Base-by-base conservation (phyloP, 192 early-diverging fungal genomes). In the Tieghemiomyces parasiticus region DNA sequence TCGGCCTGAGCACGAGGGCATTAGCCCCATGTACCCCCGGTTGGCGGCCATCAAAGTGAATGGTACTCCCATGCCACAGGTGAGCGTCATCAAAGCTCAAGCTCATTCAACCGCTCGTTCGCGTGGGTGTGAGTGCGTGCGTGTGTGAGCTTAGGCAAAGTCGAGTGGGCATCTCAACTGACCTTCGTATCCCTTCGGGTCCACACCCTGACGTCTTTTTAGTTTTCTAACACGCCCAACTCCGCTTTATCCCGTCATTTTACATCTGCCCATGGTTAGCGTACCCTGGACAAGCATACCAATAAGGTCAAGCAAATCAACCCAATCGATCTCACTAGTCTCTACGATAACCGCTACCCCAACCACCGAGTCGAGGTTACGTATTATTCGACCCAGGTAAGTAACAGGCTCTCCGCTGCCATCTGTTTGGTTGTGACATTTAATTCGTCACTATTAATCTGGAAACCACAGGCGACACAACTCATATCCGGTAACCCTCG, bases 321-420 rank as follows among this genome's bases (percentile, higher is more conserved):
- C 20, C 79, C 81, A 1, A 68, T 75, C 16, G 76, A 83, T 58
- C 66, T 83, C 20, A 79, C 81, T 2, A 32, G 44, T 22, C 62
- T 76, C 25, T 65, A 63, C 45, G 42, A 63, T 33, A 16, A 67
- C 24, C 56, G 66, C 8, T 1, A 48, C 50, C 9, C 62, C 46
- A 45, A 54, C 65, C 75, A 81, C 64, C 69, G 64, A 16, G 46
- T 81, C 30, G 77, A 81, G 46, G 63, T 81, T 38, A 65, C 74
- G 0, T 81, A 81, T 65, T 71, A 69, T 59, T 71, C 73, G 0
- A 52, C 63, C 25, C 74, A 75, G 70, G 78, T 79, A 67, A 47
- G 31, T 24, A 46, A 13, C 3, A 2, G 3, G 33, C 54, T 35
- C 19, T 10, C n/a, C 10, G 4, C 16, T 6, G 1, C 0, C 29